phyloP scores from a whole-genome alignment of 2,329 filamentous ascomycete species.

The Ramichloridium luteum region DNA sequence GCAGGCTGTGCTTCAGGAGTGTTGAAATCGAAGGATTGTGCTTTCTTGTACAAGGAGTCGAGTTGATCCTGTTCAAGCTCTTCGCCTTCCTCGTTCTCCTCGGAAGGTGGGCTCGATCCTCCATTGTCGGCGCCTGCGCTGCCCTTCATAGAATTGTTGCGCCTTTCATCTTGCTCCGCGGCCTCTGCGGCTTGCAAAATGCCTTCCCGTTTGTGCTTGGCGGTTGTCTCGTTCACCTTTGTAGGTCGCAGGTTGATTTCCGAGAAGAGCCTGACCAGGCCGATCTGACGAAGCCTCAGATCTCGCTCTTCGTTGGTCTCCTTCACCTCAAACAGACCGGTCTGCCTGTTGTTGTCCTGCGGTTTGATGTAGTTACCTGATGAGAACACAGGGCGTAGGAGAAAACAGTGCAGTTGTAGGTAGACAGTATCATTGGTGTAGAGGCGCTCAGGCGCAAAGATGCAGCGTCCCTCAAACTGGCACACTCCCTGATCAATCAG shows the following conservation, averaged over 20 bases:
- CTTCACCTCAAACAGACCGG: conserved; percentile 67
- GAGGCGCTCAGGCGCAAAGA: conserved; percentile 75
- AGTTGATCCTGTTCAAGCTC: conserved; percentile 93
- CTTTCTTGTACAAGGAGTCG: conserved; percentile 86
- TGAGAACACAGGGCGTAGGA: conserved; percentile 65
- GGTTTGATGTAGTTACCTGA: conserved; percentile 48
- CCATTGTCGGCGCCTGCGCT: conserved; percentile 9
- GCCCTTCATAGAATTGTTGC: conserved; percentile 22
- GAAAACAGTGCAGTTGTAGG: conserved; percentile 67
- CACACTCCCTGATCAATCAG: conserved; percentile 85
- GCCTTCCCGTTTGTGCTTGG: conserved; percentile 69
- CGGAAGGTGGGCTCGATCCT: conserved; percentile 45
- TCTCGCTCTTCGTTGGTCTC: conserved; percentile 78
- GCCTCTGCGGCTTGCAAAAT: conserved; percentile 79
- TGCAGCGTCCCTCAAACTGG: conserved; percentile 73
- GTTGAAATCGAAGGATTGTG: conserved; percentile 89
- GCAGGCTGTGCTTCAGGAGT: conserved; percentile 79
- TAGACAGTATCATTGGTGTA: conserved; percentile 92
- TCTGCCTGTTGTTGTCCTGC: conserved; percentile 56
- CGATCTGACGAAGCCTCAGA: conserved; percentile 72
- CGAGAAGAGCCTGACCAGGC: conserved; percentile 75
- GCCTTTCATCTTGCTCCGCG: conserved; percentile 50
- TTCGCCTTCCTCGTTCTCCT: conserved; percentile 65
- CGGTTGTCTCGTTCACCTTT: conserved; percentile 58
- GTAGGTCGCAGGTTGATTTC: conserved; percentile 75